phyloP scores from a whole-genome alignment of 306 rosid genomes.

The Astragalus membranaceus region DNA sequence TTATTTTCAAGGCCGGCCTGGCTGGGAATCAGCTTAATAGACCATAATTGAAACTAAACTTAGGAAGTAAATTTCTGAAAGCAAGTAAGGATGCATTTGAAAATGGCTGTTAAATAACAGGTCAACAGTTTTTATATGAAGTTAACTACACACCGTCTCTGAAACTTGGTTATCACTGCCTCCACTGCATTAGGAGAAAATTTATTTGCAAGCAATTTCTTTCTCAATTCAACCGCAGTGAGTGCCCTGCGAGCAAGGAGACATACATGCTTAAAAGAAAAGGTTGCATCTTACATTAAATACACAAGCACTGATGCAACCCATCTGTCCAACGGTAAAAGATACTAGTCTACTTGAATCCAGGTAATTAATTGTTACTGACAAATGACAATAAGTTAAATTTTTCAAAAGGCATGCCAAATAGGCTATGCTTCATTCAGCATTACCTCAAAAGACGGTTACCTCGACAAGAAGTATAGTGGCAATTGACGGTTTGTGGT shows the following conservation, averaged over 20 bases:
- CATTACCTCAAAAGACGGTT: not conserved
- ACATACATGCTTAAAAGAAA: constrained; percentile 3
- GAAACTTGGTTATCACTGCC: constrained; percentile 55
- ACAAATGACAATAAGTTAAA: not conserved
- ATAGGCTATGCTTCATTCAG: not conserved
- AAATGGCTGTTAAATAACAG: constrained; percentile 12
- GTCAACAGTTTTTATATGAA: not conserved
- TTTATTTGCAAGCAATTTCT: constrained; percentile 56
- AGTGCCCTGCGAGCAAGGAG: constrained; percentile 53
- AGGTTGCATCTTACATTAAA: not conserved
- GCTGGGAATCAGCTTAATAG: not conserved
- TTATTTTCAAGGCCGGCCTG: constrained; percentile 11
- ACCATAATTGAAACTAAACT: not conserved
- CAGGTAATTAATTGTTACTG: not conserved
- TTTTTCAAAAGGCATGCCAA: not conserved
- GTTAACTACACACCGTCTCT: constrained; percentile 46
- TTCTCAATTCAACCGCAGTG: constrained; percentile 68
- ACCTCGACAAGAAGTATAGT: not conserved
- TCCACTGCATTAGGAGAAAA: constrained; percentile 50
- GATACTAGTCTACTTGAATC: constrained; percentile 1
- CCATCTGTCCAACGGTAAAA: not conserved
- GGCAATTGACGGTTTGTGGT: not conserved
- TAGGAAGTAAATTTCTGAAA: not conserved
- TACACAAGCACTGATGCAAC: not conserved
- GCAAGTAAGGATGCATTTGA: not conserved